Conservation (phyloP, 2,329 filamentous ascomycete species). For the Ceratocystis eucalypticola region DNA sequence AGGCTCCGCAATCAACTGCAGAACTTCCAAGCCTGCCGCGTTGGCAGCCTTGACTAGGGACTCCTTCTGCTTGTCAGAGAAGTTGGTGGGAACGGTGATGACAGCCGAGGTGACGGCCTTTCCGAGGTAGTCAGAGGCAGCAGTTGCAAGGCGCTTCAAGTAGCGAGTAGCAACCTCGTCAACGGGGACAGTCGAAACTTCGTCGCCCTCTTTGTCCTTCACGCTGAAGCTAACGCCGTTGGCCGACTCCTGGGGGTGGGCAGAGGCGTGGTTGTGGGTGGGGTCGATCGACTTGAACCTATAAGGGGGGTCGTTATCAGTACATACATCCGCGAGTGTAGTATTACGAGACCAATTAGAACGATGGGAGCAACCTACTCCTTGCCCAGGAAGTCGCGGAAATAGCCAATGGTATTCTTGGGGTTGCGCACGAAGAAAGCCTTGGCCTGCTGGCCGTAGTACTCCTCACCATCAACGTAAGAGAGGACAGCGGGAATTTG, state of each 20-base stretch:
- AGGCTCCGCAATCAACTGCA: slow-evolving; percentile 88
- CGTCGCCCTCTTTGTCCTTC: slow-evolving; percentile 49
- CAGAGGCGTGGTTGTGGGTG: slow-evolving; percentile 83
- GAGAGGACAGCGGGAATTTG: slow-evolving; percentile 92
- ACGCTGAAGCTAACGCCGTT: slow-evolving; percentile 68
- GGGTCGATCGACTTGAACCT: slow-evolving; percentile 88
- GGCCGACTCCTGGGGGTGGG: slow-evolving; percentile 67
- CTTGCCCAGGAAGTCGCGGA: slow-evolving; percentile 90
- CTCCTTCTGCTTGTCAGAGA: slow-evolving; percentile 71
- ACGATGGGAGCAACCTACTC: slow-evolving; percentile 44
- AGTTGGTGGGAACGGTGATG: slow-evolving; percentile 88
- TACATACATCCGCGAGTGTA: neutral
- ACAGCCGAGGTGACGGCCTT: slow-evolving; percentile 91
- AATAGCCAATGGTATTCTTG: slow-evolving; percentile 86
- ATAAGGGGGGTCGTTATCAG: slow-evolving; percentile 8
- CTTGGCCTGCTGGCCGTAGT: slow-evolving; percentile 92
- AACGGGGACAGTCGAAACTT: slow-evolving; percentile 53
- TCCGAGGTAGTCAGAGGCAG: slow-evolving; percentile 83
- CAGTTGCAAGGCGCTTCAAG: slow-evolving; percentile 64
- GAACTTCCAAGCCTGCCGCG: slow-evolving; percentile 69
- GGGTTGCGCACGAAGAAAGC: slow-evolving; percentile 82
- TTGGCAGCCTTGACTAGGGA: slow-evolving; percentile 66
- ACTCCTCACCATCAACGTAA: slow-evolving; percentile 92
- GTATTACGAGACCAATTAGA: neutral
- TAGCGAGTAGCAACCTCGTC: slow-evolving; percentile 75